Evolutionary conservation across 176 grass and related monocot genomes (phyloP).

Genomic region (Triticum monococcum): DNA sequence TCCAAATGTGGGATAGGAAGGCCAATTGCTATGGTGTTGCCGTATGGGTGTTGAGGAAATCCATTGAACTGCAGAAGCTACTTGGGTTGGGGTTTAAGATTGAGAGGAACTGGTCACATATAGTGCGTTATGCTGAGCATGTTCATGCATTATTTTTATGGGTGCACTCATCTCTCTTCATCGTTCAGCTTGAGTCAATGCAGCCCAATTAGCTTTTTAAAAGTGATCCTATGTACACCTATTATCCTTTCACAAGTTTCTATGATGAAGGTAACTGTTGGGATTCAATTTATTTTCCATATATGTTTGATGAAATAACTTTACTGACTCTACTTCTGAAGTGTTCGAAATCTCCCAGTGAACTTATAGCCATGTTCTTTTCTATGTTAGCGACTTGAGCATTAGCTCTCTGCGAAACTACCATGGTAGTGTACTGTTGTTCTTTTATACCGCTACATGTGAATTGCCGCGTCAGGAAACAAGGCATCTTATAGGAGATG

Average conservation of each 20-base stretch:
- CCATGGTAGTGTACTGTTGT: background rate
- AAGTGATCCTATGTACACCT: too few species aligned
- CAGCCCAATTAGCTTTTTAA: background rate
- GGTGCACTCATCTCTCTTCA: background rate
- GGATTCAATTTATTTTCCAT: background rate
- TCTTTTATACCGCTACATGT: background rate
- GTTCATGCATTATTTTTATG: background rate
- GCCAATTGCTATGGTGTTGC: background rate
- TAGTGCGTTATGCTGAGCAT: background rate
- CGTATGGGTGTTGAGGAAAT: background rate
- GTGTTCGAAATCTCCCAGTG: background rate
- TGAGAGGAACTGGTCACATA: background rate
- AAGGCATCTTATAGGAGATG: background rate
- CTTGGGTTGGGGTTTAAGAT: background rate
- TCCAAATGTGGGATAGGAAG: background rate
- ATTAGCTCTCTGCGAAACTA: background rate
- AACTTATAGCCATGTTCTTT: background rate
- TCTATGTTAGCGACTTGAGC: background rate
- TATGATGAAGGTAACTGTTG: background rate
- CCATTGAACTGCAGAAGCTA: background rate
- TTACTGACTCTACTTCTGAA: background rate
- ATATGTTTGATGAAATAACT: background rate
- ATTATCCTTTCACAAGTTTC: background rate
- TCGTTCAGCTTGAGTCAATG: background rate
- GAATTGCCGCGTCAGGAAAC: background rate